These are phyloP conservation scores for Fonsecaea monophora DNA, from an alignment of 2,329 filamentous ascomycete genomes.

Conservation along the genomic window DNA sequence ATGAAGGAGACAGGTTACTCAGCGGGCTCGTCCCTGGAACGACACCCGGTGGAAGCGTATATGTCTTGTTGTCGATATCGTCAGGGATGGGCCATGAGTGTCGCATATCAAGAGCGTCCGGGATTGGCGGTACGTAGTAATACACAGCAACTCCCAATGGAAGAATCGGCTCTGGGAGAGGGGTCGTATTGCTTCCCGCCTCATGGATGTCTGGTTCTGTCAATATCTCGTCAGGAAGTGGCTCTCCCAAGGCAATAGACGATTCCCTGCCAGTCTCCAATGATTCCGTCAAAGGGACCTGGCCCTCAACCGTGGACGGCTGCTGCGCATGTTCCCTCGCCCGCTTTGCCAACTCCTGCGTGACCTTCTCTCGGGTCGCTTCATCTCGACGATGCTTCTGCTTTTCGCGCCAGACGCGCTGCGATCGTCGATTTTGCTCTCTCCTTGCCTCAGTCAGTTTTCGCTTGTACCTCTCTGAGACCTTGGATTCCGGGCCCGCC, in stretches of 20 bases:
- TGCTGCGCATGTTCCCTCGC: constrained; percentile 5
- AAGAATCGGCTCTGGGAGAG: constrained; percentile 18
- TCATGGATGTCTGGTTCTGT: not conserved
- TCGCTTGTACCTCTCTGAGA: constrained; percentile 37
- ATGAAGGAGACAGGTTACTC: not conserved
- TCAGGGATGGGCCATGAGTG: constrained; percentile 25
- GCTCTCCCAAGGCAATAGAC: not conserved
- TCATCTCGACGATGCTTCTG: constrained; percentile 31
- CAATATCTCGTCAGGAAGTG: constrained; percentile 3
- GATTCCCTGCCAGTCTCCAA: not conserved
- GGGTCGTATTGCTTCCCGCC: not conserved
- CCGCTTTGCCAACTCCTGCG: constrained; percentile 17
- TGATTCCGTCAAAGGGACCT: not conserved
- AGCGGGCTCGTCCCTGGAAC: not conserved
- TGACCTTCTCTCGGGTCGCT: constrained; percentile 28
- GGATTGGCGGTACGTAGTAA: constrained; percentile 27
- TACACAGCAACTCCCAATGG: constrained; percentile 27
- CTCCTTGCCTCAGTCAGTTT: constrained; percentile 41
- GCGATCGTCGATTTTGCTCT: constrained; percentile 36
- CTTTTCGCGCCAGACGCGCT: constrained; percentile 33
- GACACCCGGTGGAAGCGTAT: constrained; percentile 23
- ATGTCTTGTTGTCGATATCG: constrained; percentile 20
- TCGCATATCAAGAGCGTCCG: constrained; percentile 24
- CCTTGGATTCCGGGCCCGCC: not conserved
- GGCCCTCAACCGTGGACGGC: not conserved